phyloP scores from a whole-genome alignment of 139 green algal species.

The Chlorella sp. region DNA sequence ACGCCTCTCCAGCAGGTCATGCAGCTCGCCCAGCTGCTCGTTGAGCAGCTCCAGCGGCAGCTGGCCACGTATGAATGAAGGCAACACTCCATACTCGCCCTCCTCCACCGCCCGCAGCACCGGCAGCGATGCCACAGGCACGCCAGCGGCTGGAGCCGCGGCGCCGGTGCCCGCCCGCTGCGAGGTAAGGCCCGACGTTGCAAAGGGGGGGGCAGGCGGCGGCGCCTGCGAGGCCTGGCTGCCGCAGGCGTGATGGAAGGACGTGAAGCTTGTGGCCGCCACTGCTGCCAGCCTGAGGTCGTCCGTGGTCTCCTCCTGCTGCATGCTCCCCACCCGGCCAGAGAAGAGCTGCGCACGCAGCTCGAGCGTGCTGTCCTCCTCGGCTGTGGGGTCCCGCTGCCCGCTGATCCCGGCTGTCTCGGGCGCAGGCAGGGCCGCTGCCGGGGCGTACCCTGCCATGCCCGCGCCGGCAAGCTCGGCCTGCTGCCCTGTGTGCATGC shows the following conservation, averaged over 20 bases:
- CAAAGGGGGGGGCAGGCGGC: no score
- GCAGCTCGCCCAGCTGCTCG: slow-evolving; percentile 1
- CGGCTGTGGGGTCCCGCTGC: neutral
- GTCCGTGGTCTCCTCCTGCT: neutral
- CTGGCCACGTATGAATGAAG: slow-evolving; percentile 33
- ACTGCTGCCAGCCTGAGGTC: neutral
- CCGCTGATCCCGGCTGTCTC: neutral
- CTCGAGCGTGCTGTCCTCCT: slow-evolving; percentile 44
- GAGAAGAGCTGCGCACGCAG: slow-evolving; percentile 31
- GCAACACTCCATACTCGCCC: slow-evolving; percentile 19
- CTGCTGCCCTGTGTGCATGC: neutral
- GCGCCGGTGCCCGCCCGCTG: no score
- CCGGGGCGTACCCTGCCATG: neutral
- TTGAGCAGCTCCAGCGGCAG: slow-evolving; percentile 35
- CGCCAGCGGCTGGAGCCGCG: neutral
- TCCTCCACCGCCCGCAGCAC: slow-evolving; percentile 7
- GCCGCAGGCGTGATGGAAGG: no score
- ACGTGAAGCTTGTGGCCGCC: no score
- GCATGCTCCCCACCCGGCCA: neutral
- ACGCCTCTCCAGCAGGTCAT: neutral
- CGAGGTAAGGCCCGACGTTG: no score
- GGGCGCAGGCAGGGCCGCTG: no score
- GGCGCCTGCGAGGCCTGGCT: no score
- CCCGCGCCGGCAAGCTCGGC: neutral
- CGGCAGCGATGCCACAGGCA: slow-evolving; percentile 6